A percentile compares a stretch with the other conserved stretches of the same genome.
Evolutionary conservation across 768 basidiomycete species (phyloP).

Genomic region (Exsudoporus frostii): DNA sequence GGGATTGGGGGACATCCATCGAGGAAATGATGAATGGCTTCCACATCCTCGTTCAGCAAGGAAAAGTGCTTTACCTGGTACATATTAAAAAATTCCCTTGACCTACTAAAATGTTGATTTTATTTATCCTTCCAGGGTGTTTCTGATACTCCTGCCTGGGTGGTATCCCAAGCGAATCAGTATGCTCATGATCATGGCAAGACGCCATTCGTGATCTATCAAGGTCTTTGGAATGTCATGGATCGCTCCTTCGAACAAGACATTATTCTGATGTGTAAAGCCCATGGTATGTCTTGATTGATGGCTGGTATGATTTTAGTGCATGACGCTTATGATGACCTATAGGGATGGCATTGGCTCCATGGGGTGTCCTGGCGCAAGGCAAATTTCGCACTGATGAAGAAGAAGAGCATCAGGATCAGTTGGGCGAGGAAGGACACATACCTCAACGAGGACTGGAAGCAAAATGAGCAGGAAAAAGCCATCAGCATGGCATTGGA

Average conservation of each 20-base stretch:
- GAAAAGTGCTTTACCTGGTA: constrained; percentile 39
- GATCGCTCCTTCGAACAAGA: constrained; percentile 26
- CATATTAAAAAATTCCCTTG: neutral
- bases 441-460: too few species aligned
- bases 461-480: too few species aligned
- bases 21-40: constrained; percentile 41
- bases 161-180: constrained; percentile 40
- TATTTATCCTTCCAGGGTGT: constrained; percentile 15
- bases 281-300: constrained; percentile 15
- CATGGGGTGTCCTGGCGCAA: too few species aligned
- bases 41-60: constrained; percentile 35
- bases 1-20: constrained; percentile 37
- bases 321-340: too few species aligned
- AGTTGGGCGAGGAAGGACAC: too few species aligned
- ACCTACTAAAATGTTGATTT: neutral
- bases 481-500: too few species aligned
- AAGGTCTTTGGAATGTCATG: constrained; percentile 35
- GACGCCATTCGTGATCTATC: constrained; percentile 45
- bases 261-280: constrained; percentile 36
- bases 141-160: constrained; percentile 38
- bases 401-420: too few species aligned
- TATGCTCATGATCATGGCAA: constrained; percentile 41
- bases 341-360: too few species aligned
- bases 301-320: too few species aligned
- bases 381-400: too few species aligned